Evolutionary conservation across 2,329 filamentous ascomycete genomes (phyloP), one percentile per base, ranked within the genome.

Genomic region (Paecilomyces formosus): DNA sequence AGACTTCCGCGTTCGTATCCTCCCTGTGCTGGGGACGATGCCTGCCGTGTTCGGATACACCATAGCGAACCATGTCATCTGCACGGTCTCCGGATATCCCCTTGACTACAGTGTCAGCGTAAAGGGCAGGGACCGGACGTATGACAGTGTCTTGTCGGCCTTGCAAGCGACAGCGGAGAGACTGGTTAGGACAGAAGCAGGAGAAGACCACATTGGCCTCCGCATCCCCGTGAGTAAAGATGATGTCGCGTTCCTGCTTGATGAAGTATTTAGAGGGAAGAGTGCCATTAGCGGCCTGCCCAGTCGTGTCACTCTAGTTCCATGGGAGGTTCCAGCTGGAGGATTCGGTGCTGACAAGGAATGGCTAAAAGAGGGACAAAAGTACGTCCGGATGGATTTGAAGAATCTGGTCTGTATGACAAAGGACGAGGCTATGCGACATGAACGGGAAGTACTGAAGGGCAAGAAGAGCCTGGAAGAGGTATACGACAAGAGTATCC

Each of bases 11-110:
- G 90, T 96, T 9, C 84, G 94, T n/a, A 99, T 99, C 58, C 76
- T 99, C 8, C 94, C 94, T 0, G 94, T 99, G 0, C 78, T 99
- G 2, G 94, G 94, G 0, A 99, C 94, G 0, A 97, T 99, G 92
- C 94, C 94, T 0, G 93, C 94, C 2, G 88, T 97, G 0, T 99
- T 99, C 72, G 94, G 94, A 8, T 89, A 97, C 58, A 89, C 88
- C 0, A 85, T 90, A 8, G 94, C 94, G 3, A 99, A 97, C 74
- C 91, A 97, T 70, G 86, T 97, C 60, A 93, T 99, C 63, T 82
- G 96, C 58, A 85, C 86, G 59, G 84, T 97, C 53, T 76, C 82
- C 63, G 89, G 87, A 7, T 99, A 99, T 68, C 94, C 94, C 0
- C 74, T 74, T 54, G 84, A 88, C 54, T 92, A 96, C 62, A 96